Evolutionary conservation across 176 grass and related monocot genomes (phyloP), one percentile per base, ranked within the genome.

Genomic region (Eleusine coracana): DNA sequence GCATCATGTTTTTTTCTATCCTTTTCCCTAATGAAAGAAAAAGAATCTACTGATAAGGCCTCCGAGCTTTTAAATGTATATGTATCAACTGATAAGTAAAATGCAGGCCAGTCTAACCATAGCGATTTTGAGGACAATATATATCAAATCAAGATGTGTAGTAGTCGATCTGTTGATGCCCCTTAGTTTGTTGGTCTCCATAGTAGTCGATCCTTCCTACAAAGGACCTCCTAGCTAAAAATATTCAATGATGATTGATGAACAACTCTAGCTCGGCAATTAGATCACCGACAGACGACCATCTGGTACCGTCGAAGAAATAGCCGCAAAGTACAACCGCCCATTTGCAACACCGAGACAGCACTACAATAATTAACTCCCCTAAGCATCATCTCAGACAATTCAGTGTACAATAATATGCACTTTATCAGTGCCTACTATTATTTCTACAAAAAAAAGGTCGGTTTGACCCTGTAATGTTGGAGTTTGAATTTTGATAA

Each of bases 201-300:
- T n/a, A n/a, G n/a, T n/a, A n/a, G n/a, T n/a, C n/a, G n/a, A n/a
- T 82, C 73, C 8, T 25, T 79, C 58, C 46, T 61, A 73, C 73
- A 86, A 86, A 78, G 49, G 79, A 61, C 42, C 20, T 56, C 68
- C 60, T n/a, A 49, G 25, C 25, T 25, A 25, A 0, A 25, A 25
- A 25, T 85, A 78, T 79, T 85, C 68, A 78, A 25, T 59, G 15
- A 52, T 46, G 44, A 78, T 20, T 59, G 20, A 52, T 46, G 44
- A 82, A 79, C 73, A 68, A 39, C 49, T 61, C 73, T 63, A 7
- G 40, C 9, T 39, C 15, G 21, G n/a, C 7, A n/a, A 60, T 42
- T 59, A 83, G 79, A 90, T 68, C 88, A 86, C 84, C 83, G 61
- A 86, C 79, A 86, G 73, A 86, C 29, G 13, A 60, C 73, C 58